Percentiles rank a stretch among this genome's conserved stretches.
Evolutionary conservation across 768 basidiomycete species (phyloP).

Genomic region (Mycena crocata): DNA sequence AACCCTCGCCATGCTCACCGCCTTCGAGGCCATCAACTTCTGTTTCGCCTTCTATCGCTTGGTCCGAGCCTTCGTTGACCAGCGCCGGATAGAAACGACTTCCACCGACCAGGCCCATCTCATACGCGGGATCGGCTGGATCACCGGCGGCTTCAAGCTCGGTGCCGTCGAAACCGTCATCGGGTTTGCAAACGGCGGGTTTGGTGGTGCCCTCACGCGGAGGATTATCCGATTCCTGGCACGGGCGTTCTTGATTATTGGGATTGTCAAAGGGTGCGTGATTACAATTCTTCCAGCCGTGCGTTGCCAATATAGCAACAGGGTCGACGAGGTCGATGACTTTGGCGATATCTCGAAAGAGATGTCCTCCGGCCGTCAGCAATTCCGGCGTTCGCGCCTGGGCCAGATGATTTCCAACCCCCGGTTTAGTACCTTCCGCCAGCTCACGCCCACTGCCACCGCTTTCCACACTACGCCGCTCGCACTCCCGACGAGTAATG

Average conservation of each 20-base stretch:
- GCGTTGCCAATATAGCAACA: slow-evolving; percentile 35
- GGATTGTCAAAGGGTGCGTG: slow-evolving; percentile 75
- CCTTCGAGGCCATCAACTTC: slow-evolving; percentile 70
- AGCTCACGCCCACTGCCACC: slow-evolving; percentile 59
- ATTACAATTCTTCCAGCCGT: background rate
- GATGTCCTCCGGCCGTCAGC: slow-evolving; percentile 39
- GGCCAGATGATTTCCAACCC: slow-evolving; percentile 66
- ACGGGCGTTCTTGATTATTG: slow-evolving; percentile 68
- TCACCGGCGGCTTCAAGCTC: slow-evolving; percentile 68
- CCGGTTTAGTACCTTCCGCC: slow-evolving; percentile 64
- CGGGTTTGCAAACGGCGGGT: slow-evolving; percentile 69
- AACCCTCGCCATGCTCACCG: slow-evolving; percentile 68
- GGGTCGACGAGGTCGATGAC: slow-evolving; percentile 66
- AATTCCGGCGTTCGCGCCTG: slow-evolving; percentile 52
- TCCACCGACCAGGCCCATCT: slow-evolving; percentile 59
- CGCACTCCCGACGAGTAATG: background rate
- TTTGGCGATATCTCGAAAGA: slow-evolving; percentile 60
- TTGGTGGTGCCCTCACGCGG: slow-evolving; percentile 64
- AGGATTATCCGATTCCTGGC: slow-evolving; percentile 68
- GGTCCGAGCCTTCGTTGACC: slow-evolving; percentile 58
- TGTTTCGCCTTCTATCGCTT: slow-evolving; percentile 70
- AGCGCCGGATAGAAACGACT: slow-evolving; percentile 62
- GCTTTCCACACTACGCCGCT: slow-evolving; percentile 33
- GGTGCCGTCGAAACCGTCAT: slow-evolving; percentile 73
- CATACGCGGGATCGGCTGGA: slow-evolving; percentile 74